A percentile compares a stretch with the other conserved stretches of the same genome.
Conservation (phyloP, 2,329 filamentous ascomycete species). For the Aspergillus japonicus region DNA sequence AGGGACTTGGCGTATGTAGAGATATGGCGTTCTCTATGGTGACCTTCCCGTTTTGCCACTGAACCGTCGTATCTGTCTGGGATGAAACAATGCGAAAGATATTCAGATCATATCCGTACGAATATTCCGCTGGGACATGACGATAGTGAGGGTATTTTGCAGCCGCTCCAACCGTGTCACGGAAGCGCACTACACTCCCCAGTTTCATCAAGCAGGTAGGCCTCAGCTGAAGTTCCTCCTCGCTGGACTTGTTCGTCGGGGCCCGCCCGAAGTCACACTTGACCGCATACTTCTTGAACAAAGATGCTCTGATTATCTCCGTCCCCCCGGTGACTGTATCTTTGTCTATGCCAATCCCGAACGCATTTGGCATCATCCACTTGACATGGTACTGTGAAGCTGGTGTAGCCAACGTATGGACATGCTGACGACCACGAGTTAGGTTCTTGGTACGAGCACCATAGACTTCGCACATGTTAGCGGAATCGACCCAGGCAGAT, state of each 20-base stretch:
- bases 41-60: constrained; percentile 59
- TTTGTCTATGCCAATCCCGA: constrained; percentile 17
- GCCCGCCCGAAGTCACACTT: constrained; percentile 27
- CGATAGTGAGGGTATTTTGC: constrained; percentile 53
- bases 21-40: constrained; percentile 48
- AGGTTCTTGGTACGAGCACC: background rate
- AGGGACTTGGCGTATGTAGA: constrained; percentile 31
- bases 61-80: constrained; percentile 52
- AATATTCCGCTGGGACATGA: constrained; percentile 47
- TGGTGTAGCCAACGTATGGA: constrained; percentile 53
- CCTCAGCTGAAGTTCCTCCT: constrained; percentile 13
- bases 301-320: constrained; percentile 22
- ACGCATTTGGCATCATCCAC: constrained; percentile 52
- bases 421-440: constrained; percentile 46
- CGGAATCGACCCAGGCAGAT: background rate
- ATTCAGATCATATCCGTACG: constrained; percentile 59
- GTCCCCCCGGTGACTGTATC: constrained; percentile 11
- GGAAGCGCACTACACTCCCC: constrained; percentile 56
- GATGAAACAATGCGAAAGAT: constrained; percentile 54
- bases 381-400: constrained; percentile 48
- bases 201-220: constrained; percentile 37
- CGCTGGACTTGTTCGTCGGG: constrained; percentile 8
- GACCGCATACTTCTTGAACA: constrained; percentile 16
- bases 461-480: background rate
- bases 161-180: constrained; percentile 51